Conservation (phyloP, 2,329 filamentous ascomycete genomes). For the Westerdykella sp. region DNA sequence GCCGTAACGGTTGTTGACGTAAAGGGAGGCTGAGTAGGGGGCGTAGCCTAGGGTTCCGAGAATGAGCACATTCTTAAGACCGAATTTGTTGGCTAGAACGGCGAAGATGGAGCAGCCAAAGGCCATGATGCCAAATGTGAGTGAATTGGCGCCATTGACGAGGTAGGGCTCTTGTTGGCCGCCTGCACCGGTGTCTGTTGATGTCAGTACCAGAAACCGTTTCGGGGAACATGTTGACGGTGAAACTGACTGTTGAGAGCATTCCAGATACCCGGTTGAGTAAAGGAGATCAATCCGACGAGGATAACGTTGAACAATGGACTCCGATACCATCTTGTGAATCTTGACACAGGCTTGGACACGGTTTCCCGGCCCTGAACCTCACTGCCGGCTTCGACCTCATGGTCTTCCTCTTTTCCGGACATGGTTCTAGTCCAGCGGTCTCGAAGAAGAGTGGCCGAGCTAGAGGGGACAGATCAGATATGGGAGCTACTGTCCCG, state of each 20-base stretch:
- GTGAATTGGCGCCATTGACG: slow-evolving; percentile 39
- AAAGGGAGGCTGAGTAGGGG: slow-evolving; percentile 24
- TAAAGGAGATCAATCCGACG: slow-evolving; percentile 42
- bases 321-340: slow-evolving; percentile 37
- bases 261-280: slow-evolving; percentile 46
- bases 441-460: too few species aligned
- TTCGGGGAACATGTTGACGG: not conserved
- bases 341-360: slow-evolving; percentile 13
- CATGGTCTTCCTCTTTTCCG: too few species aligned
- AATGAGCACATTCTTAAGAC: slow-evolving; percentile 32
- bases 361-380: not conserved
- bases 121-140: slow-evolving; percentile 44
- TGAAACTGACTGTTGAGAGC: slow-evolving; percentile 36
- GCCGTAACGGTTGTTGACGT: slow-evolving; percentile 28
- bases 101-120: slow-evolving; percentile 22
- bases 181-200: slow-evolving; percentile 22
- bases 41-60: slow-evolving; percentile 28
- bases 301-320: slow-evolving; percentile 45
- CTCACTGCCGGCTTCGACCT: too few species aligned
- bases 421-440: too few species aligned
- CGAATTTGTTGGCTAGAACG: slow-evolving; percentile 25
- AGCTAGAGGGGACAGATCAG: too few species aligned
- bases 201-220: slow-evolving; percentile 19
- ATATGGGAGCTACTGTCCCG: too few species aligned
- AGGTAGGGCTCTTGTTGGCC: slow-evolving; percentile 32